These are phyloP conservation scores for Primulina huaijiensis DNA, from an alignment of 257 asterid genomes.

Conservation along the genomic window DNA sequence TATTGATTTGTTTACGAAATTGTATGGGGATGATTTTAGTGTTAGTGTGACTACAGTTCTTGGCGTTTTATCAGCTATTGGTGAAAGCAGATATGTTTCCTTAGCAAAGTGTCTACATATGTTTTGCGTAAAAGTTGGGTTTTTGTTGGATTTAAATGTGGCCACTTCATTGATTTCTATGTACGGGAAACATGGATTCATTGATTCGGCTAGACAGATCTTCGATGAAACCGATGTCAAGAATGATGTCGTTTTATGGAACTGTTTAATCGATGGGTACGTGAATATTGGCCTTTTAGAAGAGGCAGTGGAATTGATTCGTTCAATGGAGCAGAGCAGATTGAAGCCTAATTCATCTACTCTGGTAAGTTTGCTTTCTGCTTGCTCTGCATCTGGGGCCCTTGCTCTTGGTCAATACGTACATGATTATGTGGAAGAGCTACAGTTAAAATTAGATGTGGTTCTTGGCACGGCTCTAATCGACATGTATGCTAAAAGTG, in stretches of 20 bases:
- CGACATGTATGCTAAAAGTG: conserved; percentile 59
- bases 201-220: conserved; percentile 35
- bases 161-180: conserved; percentile 47
- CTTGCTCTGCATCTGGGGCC: conserved; percentile 49
- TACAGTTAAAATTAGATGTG: conserved; percentile 38
- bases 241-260: conserved; percentile 62
- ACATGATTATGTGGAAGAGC: conserved; percentile 34
- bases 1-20: conserved; percentile 38
- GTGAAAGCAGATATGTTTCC: conserved; percentile 23
- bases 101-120: conserved; percentile 41
- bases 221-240: conserved; percentile 43
- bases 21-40: conserved; percentile 22
- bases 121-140: conserved; percentile 53
- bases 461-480: conserved; percentile 54
- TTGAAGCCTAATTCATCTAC: conserved; percentile 52
- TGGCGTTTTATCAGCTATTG: conserved; percentile 37
- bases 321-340: conserved; percentile 37
- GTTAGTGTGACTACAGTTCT: conserved; percentile 40
- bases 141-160: conserved; percentile 37
- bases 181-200: conserved; percentile 43
- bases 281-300: conserved; percentile 42
- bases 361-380: conserved; percentile 48
- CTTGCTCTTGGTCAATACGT: conserved; percentile 36
- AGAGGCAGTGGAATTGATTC: conserved; percentile 39
- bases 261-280: conserved; percentile 63